Evolutionary conservation across 148 eudicot genomes (phyloP), one percentile per base, ranked within the genome.

Genomic region (Rhododendron mucronatum): DNA sequence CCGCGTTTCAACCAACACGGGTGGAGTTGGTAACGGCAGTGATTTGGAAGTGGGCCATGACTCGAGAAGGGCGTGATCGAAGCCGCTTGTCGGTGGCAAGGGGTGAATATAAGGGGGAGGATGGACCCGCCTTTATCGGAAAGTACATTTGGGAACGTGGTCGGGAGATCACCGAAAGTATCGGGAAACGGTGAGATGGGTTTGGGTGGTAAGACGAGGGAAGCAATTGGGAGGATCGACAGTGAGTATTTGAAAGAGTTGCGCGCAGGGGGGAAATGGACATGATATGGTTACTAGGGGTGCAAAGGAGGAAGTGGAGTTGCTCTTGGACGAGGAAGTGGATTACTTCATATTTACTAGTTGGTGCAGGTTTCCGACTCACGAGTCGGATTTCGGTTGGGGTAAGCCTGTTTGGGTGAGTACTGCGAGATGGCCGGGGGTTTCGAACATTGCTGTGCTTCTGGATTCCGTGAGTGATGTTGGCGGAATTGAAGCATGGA

Each of bases 401-500:
- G 91, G 92, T 53, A 86, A 87, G 83, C 91, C 93, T 15, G 18
- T 11, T 28, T 92, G 94, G 92, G 41, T 39, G 41, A 39, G 41
- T 39, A 39, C 39, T 37, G 39, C 83, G 4, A 84, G 90, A 26
- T 82, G 77, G 7, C 7, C 44, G 44, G 44, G 83, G 69, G 61
- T 30, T 63, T 26, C 57, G 67, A 82, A 92, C 63, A 3, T 79
- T 18, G n/a, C 85, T 0, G 71, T 88, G 28, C 74, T 91, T 47
- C 33, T 88, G 39, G 93, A 92, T 75, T 80, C 91, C 26, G 6
- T 61, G 14, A 82, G 82, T 51, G 2, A n/a, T 7, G 83, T 61
- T 51, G 87, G 86, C 57, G 94, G 91, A 39, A 67, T 92, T 7
- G 94, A 92, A 83, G 94, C 90, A 50, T 92, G 93, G 93, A 86